Evolutionary conservation across 164 flowering plant species (phyloP).

Genomic region (Stephania cephalantha): DNA sequence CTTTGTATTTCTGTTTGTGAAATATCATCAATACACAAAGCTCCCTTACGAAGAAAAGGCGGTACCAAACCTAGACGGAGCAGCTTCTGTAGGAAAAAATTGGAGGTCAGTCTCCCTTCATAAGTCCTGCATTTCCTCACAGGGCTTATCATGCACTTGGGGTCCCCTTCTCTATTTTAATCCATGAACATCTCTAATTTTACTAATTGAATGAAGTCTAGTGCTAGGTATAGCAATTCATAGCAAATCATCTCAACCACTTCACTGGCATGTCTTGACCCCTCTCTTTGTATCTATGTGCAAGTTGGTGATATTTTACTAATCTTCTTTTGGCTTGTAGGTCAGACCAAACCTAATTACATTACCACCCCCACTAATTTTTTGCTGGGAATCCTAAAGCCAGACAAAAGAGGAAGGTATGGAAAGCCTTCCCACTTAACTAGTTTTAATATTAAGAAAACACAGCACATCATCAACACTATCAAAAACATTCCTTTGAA

Average conservation of each 20-base stretch:
- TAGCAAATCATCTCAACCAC: background rate
- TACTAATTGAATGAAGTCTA: background rate
- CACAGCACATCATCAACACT: background rate
- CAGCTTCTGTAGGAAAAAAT: background rate
- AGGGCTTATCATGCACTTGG: background rate
- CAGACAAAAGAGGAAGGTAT: slow-evolving; percentile 1
- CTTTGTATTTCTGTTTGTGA: background rate
- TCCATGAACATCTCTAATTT: background rate
- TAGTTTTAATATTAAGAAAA: background rate
- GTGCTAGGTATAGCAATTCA: background rate
- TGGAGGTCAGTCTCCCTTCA: background rate
- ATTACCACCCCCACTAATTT: background rate
- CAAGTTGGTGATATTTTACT: slow-evolving; percentile 1
- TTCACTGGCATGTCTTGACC: background rate
- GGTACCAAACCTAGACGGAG: background rate
- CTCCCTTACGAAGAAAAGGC: background rate
- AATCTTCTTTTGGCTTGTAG: background rate
- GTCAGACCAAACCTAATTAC: background rate
- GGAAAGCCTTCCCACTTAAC: background rate
- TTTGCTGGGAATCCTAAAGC: background rate
- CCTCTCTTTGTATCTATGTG: background rate
- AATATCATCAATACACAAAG: background rate
- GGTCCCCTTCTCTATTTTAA: background rate
- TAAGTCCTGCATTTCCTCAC: background rate
- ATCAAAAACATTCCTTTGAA: background rate